phyloP scores from a whole-genome alignment of 306 rosid species.

The Biancaea sappan region DNA sequence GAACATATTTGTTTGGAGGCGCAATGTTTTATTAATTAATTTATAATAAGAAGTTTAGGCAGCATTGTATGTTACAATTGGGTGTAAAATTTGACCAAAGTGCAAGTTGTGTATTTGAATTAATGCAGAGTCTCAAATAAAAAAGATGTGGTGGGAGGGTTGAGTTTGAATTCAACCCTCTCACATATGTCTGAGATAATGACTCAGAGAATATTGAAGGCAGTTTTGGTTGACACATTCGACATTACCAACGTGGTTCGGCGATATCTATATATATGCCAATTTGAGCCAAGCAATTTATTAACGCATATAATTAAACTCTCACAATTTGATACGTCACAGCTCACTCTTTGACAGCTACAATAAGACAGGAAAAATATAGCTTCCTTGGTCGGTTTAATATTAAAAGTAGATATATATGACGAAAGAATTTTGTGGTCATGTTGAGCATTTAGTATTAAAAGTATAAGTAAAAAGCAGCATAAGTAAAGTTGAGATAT shows the following conservation, averaged over 20 bases:
- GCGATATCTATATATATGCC: not conserved
- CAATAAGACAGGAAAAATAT: too few species aligned
- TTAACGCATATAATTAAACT: too few species aligned
- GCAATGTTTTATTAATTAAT: too few species aligned
- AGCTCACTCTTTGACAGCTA: not conserved
- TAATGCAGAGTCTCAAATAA: not conserved
- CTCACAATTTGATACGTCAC: not conserved
- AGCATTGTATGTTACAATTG: too few species aligned
- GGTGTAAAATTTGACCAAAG: slow-evolving; percentile 26
- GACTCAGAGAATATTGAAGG: not conserved
- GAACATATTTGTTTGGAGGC: too few species aligned
- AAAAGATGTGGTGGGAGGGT: not conserved
- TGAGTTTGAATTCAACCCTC: not conserved
- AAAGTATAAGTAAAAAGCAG: not conserved
- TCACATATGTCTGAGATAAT: too few species aligned
- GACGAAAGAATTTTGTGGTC: not conserved
- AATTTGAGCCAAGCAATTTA: not conserved
- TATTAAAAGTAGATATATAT: too few species aligned
- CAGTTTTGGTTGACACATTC: not conserved
- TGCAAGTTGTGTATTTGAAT: not conserved
- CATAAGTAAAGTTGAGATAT: too few species aligned
- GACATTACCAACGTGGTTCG: not conserved
- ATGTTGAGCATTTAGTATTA: too few species aligned
- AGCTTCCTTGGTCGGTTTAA: too few species aligned
- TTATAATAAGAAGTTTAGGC: not conserved